Conservation (phyloP, 306 rosid genomes). For the Alnus glutinosa region DNA sequence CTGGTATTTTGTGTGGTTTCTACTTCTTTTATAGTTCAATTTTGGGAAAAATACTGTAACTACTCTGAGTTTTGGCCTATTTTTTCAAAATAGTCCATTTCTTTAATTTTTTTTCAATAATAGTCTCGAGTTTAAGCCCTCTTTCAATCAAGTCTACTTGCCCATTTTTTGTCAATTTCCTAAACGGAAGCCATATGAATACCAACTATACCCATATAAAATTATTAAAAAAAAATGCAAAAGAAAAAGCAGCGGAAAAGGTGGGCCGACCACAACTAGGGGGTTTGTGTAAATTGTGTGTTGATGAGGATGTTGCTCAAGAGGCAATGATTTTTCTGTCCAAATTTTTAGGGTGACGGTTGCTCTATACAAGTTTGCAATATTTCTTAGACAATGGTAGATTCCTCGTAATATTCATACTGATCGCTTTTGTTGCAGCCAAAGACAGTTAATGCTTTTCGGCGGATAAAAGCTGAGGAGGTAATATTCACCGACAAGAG, state of each 20-base stretch:
- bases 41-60: too few species aligned
- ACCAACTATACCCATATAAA: too few species aligned
- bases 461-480: slow-evolving; percentile 72
- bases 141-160: too few species aligned
- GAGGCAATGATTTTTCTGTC: too few species aligned
- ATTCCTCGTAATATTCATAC: slow-evolving; percentile 15
- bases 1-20: background rate
- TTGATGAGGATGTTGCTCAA: background rate
- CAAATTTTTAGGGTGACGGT: background rate
- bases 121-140: too few species aligned
- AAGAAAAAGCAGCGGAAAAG: background rate
- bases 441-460: slow-evolving; percentile 66
- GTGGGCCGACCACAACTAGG: background rate
- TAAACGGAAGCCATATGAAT: too few species aligned
- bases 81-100: too few species aligned
- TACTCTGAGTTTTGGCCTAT: too few species aligned
- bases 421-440: slow-evolving; percentile 53
- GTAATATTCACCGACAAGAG: slow-evolving; percentile 59
- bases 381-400: background rate
- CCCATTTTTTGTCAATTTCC: background rate
- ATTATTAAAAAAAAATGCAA: too few species aligned
- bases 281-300: background rate
- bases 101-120: too few species aligned
- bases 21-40: too few species aligned
- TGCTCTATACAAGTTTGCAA: background rate